Conservation (phyloP, 2,329 filamentous ascomycete species). For the Pseudocercospora musae region DNA sequence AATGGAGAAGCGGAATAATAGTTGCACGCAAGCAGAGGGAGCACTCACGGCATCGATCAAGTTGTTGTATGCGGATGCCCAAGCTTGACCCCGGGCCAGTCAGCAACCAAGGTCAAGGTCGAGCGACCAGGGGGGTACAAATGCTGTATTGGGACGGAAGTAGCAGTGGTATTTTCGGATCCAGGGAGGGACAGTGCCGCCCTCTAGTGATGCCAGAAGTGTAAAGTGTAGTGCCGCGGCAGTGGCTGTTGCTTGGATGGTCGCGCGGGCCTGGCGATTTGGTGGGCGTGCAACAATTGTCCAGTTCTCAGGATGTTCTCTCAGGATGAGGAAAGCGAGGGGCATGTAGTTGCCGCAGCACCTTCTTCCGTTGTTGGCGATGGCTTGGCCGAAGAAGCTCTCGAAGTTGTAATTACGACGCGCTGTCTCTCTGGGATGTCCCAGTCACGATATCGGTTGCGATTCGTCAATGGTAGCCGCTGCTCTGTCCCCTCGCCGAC, state of each 20-base stretch:
- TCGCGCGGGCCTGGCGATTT: conserved; percentile 4
- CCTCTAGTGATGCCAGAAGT: conserved; percentile 12
- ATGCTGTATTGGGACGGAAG: conserved; percentile 12
- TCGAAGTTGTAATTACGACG: conserved; percentile 14
- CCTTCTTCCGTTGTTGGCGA: not conserved
- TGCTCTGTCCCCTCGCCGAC: not conserved
- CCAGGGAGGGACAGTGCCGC: conserved; percentile 18
- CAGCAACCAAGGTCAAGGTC: conserved; percentile 25
- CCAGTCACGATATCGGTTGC: not conserved
- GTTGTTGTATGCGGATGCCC: conserved; percentile 15
- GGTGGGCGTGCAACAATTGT: conserved; percentile 10
- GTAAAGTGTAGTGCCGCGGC: conserved; percentile 14
- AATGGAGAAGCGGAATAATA: not conserved
- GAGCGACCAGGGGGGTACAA: conserved; percentile 16
- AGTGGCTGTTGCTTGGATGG: conserved; percentile 9
- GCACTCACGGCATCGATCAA: conserved; percentile 28
- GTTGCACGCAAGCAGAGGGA: conserved; percentile 4
- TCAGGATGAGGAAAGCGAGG: no score
- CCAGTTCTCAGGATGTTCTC: no score
- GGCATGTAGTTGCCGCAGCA: no score
- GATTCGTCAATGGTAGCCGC: not conserved
- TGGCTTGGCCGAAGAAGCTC: conserved; percentile 3
- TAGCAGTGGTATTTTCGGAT: not conserved
- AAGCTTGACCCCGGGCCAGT: conserved; percentile 22
- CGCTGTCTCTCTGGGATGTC: conserved; percentile 13